phyloP scores from a whole-genome alignment of 169 alveolate species.

The Perkinsus olseni region DNA sequence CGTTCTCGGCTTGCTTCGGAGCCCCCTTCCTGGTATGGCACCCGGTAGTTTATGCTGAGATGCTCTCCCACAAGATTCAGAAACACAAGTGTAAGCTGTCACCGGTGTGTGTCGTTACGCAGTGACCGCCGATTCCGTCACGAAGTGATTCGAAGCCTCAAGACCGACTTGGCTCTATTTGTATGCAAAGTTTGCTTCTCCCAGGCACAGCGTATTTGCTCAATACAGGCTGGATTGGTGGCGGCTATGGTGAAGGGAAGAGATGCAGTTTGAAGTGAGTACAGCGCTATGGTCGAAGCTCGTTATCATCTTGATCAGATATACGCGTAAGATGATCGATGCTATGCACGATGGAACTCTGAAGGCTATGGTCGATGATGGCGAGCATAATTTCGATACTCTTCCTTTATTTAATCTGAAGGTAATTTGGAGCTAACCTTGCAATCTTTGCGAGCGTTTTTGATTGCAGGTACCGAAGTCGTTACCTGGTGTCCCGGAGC shows the following conservation, averaged over 20 bases:
- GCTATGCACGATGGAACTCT: conserved; percentile 74
- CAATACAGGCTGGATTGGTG: conserved; percentile 93
- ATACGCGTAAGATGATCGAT: conserved; percentile 75
- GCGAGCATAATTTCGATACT: background rate
- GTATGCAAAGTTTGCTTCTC: too few species aligned
- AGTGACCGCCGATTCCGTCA: too few species aligned
- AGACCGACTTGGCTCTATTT: too few species aligned
- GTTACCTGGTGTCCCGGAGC: conserved; percentile 64
- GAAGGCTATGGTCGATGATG: background rate
- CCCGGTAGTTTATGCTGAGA: conserved; percentile 80
- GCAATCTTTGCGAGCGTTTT: conserved; percentile 23
- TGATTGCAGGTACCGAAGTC: conserved; percentile 3
- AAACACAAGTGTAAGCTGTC: conserved; percentile 25
- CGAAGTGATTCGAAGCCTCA: too few species aligned
- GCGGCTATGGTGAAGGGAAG: conserved; percentile 65
- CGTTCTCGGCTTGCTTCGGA: conserved; percentile 93
- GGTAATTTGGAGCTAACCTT: conserved; percentile 25
- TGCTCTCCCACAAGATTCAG: conserved; percentile 58
- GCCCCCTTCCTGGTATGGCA: conserved; percentile 89
- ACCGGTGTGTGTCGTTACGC: too few species aligned
- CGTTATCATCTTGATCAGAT: background rate
- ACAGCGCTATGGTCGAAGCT: background rate
- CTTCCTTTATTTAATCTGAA: background rate
- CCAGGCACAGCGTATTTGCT: conserved; percentile 43
- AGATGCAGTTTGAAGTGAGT: conserved; percentile 74